phyloP scores from a whole-genome alignment of 1,139 yeast species.

The Blastobotrys elegans region DNA sequence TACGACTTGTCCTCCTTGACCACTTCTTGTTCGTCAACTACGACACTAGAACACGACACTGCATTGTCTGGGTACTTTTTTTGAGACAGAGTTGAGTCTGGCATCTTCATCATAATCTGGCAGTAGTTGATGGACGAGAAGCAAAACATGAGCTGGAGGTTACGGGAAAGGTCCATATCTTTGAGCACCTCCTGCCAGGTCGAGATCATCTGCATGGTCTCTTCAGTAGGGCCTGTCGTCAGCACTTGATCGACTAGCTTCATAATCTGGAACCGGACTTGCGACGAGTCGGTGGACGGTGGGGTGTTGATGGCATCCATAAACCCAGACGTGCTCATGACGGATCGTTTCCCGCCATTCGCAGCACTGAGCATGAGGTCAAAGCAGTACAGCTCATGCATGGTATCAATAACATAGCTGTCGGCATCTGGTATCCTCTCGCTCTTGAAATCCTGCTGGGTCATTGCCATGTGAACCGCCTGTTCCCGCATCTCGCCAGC shows the following conservation, averaged over 20 bases:
- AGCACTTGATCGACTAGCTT: conserved; percentile 5
- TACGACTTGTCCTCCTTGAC: neutral
- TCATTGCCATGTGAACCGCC: conserved; percentile 6
- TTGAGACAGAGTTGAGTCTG: conserved; percentile 6
- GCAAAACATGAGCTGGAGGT: conserved; percentile 1
- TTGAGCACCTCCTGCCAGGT: conserved; percentile 9
- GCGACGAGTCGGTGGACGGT: neutral
- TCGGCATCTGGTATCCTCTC: conserved; percentile 1
- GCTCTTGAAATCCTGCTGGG: neutral
- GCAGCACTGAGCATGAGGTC: conserved; percentile 10
- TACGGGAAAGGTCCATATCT: neutral
- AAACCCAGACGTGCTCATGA: neutral
- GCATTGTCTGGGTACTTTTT: conserved; percentile 4
- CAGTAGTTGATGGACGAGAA: conserved; percentile 6
- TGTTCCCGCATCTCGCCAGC: conserved; percentile 1
- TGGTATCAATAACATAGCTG: conserved; percentile 1
- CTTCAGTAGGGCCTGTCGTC: neutral
- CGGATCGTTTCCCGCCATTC: conserved; percentile 4
- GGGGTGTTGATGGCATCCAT: neutral
- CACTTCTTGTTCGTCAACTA: neutral
- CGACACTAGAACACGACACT: neutral
- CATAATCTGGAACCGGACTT: conserved; percentile 7
- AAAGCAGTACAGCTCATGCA: conserved; percentile 9
- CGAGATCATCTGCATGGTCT: neutral
- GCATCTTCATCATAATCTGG: conserved; percentile 7